These are phyloP conservation scores for Macrocybe gigantea DNA, from an alignment of 768 basidiomycete species.

Conservation along the genomic window DNA sequence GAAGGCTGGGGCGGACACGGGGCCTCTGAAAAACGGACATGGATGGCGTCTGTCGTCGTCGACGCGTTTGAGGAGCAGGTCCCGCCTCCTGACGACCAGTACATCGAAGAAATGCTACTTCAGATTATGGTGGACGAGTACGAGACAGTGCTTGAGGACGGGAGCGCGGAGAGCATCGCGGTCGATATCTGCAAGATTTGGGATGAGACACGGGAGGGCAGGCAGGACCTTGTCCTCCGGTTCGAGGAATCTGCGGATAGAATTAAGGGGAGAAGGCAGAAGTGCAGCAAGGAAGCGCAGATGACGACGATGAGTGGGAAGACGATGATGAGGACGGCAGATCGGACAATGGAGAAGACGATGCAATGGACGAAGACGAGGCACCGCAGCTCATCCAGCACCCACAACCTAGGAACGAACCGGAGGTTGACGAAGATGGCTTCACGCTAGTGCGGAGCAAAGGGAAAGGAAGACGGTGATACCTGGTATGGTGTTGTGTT, in stretches of 20 bases:
- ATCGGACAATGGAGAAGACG: constrained; percentile 37
- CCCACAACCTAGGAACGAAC: constrained; percentile 39
- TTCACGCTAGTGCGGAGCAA: constrained; percentile 76
- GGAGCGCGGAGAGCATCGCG: constrained; percentile 69
- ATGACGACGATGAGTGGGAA: constrained; percentile 37
- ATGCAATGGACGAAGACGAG: constrained; percentile 37
- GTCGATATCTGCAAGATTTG: constrained; percentile 67
- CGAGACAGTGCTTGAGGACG: constrained; percentile 79
- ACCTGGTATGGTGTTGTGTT: no score
- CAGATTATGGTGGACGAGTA: constrained; percentile 89
- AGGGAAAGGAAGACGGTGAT: constrained; percentile 42
- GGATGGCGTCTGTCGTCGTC: constrained; percentile 78
- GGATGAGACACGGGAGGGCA: constrained; percentile 42
- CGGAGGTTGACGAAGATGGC: constrained; percentile 87
- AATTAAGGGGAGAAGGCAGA: constrained; percentile 50
- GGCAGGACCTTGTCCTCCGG: constrained; percentile 42
- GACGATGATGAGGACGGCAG: constrained; percentile 31
- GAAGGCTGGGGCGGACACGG: constrained; percentile 84
- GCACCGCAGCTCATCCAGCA: constrained; percentile 51
- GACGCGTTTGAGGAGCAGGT: constrained; percentile 66
- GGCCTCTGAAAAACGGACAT: constrained; percentile 65
- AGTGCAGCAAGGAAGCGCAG: constrained; percentile 34
- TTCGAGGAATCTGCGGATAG: constrained; percentile 63
- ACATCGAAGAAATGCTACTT: constrained; percentile 75
- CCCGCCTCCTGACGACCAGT: constrained; percentile 53